Base-by-base conservation (phyloP, 1,284 basidiomycete genomes). In the Rhodotorula mucilaginosa region DNA sequence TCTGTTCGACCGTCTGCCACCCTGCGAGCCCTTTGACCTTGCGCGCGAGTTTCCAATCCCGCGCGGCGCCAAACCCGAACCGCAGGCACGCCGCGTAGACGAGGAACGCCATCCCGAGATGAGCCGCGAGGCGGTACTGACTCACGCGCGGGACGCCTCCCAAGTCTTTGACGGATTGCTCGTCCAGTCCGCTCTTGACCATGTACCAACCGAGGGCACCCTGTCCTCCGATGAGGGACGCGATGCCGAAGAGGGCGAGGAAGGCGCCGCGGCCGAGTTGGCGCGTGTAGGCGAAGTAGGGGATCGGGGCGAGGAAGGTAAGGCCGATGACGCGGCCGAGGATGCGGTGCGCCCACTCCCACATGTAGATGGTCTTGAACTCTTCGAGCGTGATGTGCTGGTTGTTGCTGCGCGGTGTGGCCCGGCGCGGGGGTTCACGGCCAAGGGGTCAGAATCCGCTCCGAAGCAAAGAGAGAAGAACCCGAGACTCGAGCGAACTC, bases 161-260 rank as follows among this genome's bases (percentile, higher is more conserved):
- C 82, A 97, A 85, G 69, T 93, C 84, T 26, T 90, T 86, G 12
- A 76, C 75, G 48, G 49, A 61, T 46, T 67, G 44, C 69, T 92
- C 88, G 77, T 93, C 90, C 18, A 99, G 84, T 2, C 97, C 97
- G 16, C 93, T 96, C 80, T 97, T 92, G 72, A 99, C 97, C 97
- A 99, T 99, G 85, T 97, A 97, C 97, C 97, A 99, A 44, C 97
- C 97, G 29, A 99, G 85, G 23, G 88, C 87, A 54, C 97, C 97
- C 81, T 99, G 82, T 16, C 72, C 75, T 21, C 79, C 79, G 58
- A 80, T 80, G 23, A 80, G 72, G n/a, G 75, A 65, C 6, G 75
- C 79, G 56, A 80, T 79, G 8, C 73, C 74, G 62, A 77, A 65
- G 18, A 79, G 74, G 49, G 72, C 70, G 54, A 68, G 34, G n/a